These are phyloP conservation scores for Punica granatum DNA, from an alignment of 345 rosid species.

Conservation along the genomic window DNA sequence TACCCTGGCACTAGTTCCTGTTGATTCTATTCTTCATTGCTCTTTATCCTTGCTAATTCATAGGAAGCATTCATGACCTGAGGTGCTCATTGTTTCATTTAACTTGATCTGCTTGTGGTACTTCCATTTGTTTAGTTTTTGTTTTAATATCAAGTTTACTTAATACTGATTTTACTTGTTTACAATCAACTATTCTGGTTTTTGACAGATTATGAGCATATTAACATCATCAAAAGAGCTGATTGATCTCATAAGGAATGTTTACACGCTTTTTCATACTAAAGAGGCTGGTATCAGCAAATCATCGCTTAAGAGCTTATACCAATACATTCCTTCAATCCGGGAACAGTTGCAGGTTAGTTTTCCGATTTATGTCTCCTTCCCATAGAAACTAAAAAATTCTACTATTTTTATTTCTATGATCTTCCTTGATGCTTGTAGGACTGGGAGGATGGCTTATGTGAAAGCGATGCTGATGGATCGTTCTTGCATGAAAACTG, in stretches of 20 bases:
- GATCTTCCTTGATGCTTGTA: constrained; percentile 12
- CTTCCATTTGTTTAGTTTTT: not conserved
- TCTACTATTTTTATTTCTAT: not conserved
- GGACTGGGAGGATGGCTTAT: constrained; percentile 97
- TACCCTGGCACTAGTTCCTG: no score
- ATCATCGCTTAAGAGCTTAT: constrained; percentile 32
- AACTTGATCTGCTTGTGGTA: not conserved
- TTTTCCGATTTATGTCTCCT: not conserved
- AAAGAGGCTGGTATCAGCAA: constrained; percentile 49
- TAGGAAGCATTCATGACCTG: not conserved
- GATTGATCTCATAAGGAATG: constrained; percentile 54
- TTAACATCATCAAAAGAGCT: constrained; percentile 77
- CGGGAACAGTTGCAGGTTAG: constrained; percentile 73
- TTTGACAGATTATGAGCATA: constrained; percentile 48
- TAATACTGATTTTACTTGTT: not conserved
- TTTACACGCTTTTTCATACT: constrained; percentile 54
- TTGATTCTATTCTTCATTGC: not conserved
- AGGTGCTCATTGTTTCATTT: not conserved
- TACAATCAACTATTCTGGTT: constrained; percentile 6
- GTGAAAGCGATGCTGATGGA: constrained; percentile 84
- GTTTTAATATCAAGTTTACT: not conserved
- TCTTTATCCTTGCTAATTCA: not conserved
- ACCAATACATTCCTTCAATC: constrained; percentile 55
- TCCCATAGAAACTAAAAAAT: not conserved
- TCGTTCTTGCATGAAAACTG: constrained; percentile 83